Conservation (phyloP, 2,329 filamentous ascomycete species). For the Xylaria sp. region DNA sequence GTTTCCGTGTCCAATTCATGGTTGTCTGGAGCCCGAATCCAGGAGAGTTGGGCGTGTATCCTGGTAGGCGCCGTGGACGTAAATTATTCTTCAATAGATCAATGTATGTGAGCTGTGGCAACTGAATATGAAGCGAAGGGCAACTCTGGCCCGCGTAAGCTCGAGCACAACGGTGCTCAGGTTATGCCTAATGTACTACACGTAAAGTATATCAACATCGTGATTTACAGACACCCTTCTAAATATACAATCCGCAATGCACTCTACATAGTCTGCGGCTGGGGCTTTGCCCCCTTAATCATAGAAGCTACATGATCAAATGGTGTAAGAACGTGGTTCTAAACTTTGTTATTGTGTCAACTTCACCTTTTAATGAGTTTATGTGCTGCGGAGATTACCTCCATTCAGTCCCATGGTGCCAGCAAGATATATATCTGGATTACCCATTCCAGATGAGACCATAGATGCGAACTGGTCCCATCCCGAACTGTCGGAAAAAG, state of each 20-base stretch:
- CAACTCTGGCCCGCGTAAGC: neutral
- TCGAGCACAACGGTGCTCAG: neutral
- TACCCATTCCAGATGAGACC: slow-evolving; percentile 43
- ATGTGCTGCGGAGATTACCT: neutral
- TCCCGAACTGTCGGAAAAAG: slow-evolving; percentile 39
- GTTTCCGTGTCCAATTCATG: neutral
- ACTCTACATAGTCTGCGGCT: no score
- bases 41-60: neutral
- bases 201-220: neutral
- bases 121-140: neutral
- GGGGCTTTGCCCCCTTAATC: no score
- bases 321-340: neutral
- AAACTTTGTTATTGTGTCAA: neutral
- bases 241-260: neutral
- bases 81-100: neutral
- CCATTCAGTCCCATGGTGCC: neutral
- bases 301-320: neutral
- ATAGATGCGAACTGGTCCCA: slow-evolving; percentile 47
- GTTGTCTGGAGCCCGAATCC: neutral
- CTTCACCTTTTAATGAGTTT: neutral
- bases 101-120: neutral
- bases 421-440: slow-evolving; percentile 21
- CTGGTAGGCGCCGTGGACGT: neutral
- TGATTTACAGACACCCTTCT: neutral
- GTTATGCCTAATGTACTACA: neutral